Base-by-base conservation (phyloP, 371 early-diverging fungal species). In the Rhizopus delemar region DNA sequence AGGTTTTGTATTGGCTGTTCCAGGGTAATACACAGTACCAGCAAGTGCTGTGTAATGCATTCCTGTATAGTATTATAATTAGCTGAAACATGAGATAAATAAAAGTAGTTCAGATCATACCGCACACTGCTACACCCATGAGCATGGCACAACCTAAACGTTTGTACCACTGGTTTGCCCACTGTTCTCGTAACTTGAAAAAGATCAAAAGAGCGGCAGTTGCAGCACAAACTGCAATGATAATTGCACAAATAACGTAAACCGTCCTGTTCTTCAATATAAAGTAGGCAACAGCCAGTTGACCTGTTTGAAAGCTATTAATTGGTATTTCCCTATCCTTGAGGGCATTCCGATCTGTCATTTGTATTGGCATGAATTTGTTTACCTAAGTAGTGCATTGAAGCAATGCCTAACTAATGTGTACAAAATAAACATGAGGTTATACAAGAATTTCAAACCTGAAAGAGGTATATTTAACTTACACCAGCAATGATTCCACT, bases 21-120 rank as follows among this genome's bases (percentile, higher is more conserved):
- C 54, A 3, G 63, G 57, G 39, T 67, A 65, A 53, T 76, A 79
- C 9, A 62, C 41, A 6, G 76, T 79, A 6, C 79, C 79, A 5
- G 60, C 66, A 56, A 79, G 63, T 15, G 72, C 76, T 16, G 73
- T 74, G 53, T 76, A 76, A 53, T 79, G 79, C 79, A 79, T 79
- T 11, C 79, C 79, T 74, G 52, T 46, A 16, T 22, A 22, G 22
- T 22, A 22, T 22, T 43, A 9, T 31, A 46, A 46, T 22, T 43
- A 29, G 15, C 1, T 34, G 38, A 48, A n/a, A 41, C 32, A 29
- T 31, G 9, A 41, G 22, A 22, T 39, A 11, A 34, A 35, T 43
- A 31, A 48, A 16, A 13, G 59, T 35, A 46, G 2, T n/a, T 16
- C 39, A 16, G 22, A 22, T 22, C 39, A 41, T 74, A 74, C 78